Base-by-base conservation (phyloP, 1,139 yeast genomes). In the Blastobotrys indianensis region DNA sequence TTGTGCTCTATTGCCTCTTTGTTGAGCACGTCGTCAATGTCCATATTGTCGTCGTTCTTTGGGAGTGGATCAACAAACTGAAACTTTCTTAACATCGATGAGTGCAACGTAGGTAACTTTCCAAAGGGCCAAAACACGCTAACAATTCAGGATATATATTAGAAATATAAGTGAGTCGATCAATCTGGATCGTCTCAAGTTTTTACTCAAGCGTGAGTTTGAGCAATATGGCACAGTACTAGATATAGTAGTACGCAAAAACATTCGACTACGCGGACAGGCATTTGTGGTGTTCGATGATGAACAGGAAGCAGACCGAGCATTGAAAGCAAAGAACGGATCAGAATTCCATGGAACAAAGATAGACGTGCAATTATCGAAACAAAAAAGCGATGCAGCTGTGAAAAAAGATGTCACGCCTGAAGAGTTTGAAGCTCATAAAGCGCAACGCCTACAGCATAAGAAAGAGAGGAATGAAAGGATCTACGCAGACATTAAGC, bases 161-260 rank as follows among this genome's bases (percentile, higher is more conserved):
- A 73, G 83, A 53, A 85, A 85, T 58, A 67, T 87, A 52, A 83
- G 85, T 59, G 95, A 87, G 56, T 78, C 77, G 53, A 76, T 84
- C 13, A 75, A 82, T 7, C 56, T 76, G 3, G 71, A 72, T 33
- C 74, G 74, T 16, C 65, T 86, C 30, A 77, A 75, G 50, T 54
- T 59, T 1, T 70, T 68, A 11, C 69, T 86, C 5, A 52, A 54
- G 3, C 58, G 63, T 2, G 51, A 71, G 2, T 80, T 82, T 40
- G 58, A 62, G 2, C 60, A 69, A 12, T 78, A 70, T 60, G 83
- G 85, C 0, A 60, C 66, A 0, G 69, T 84, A 1, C 53, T 73
- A 10, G 77, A 76, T 37, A 66, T 87, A 6, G 71, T 78, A 1
- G 79, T 88, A 1, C 81, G 79, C 51, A 74, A 74, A 52, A 82